Evolutionary conservation across 352 stramenopile genomes (phyloP).

Genomic region (Phytophthora pseudosyringae): DNA sequence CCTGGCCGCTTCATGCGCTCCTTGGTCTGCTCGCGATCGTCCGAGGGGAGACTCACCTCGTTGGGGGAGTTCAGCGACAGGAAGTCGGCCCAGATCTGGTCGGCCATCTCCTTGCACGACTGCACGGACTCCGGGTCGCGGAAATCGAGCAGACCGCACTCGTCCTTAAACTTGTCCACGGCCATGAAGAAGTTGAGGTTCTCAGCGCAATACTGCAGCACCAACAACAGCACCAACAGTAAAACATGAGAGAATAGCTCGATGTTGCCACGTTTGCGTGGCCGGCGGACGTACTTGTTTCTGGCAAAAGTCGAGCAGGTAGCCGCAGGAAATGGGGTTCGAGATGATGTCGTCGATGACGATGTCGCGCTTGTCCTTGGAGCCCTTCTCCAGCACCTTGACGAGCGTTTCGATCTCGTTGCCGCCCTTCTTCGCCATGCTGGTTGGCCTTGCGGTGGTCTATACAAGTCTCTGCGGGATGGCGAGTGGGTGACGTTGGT

Average conservation of each 20-base stretch:
- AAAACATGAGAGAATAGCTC: background rate
- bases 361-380: conserved; percentile 81
- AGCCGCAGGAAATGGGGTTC: conserved; percentile 86
- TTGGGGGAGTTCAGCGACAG: conserved; percentile 86
- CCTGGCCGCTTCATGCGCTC: conserved; percentile 84
- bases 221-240: background rate
- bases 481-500: background rate
- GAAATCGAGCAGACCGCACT: conserved; percentile 80
- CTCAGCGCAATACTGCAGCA: conserved; percentile 76
- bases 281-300: conserved; percentile 62
- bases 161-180: conserved; percentile 88
- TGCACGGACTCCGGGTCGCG: conserved; percentile 77
- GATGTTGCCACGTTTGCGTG: no score
- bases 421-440: conserved; percentile 71
- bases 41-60: conserved; percentile 80
- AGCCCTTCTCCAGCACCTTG: conserved; percentile 68
- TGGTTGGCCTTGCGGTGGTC: background rate
- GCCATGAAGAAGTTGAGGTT: conserved; percentile 91
- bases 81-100: conserved; percentile 86
- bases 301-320: conserved; percentile 88
- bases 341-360: conserved; percentile 87
- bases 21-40: conserved; percentile 82
- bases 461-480: background rate
- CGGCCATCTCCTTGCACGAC: conserved; percentile 85
- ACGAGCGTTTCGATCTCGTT: conserved; percentile 77